A percentile compares a stretch with the other conserved stretches of the same genome.
Conservation (phyloP, 306 rosid genomes). For the Rosa persica region DNA sequence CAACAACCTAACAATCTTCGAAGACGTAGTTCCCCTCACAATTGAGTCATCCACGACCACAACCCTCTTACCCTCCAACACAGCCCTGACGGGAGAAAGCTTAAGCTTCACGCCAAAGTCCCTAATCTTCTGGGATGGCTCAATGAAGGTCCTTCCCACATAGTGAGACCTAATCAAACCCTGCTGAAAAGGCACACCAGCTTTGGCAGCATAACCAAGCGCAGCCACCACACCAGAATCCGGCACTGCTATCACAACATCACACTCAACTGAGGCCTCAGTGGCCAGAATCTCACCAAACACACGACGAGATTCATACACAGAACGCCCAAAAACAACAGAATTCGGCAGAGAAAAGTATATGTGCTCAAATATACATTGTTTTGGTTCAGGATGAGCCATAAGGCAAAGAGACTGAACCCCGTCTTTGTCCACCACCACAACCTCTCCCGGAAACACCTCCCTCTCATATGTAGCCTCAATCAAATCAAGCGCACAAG, state of each 20-base stretch:
- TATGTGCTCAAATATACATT: conserved; percentile 90
- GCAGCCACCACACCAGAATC: conserved; percentile 98
- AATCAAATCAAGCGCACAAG: conserved; percentile 95
- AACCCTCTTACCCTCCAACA: conserved; percentile 87
- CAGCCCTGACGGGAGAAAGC: conserved; percentile 77
- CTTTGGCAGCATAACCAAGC: conserved; percentile 88
- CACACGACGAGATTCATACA: conserved; percentile 65
- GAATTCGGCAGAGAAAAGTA: conserved; percentile 93
- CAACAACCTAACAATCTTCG: conserved; percentile 83
- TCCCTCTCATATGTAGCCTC: conserved; percentile 95
- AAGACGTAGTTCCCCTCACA: conserved; percentile 92
- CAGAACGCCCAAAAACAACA: conserved; percentile 76
- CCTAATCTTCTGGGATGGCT: conserved; percentile 90
- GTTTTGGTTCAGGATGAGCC: conserved; percentile 84
- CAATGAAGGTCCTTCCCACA: conserved; percentile 96
- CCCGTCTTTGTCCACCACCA: conserved; percentile 80
- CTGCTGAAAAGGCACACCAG: conserved; percentile 91
- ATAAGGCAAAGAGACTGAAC: conserved; percentile 77
- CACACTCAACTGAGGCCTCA: conserved; percentile 85
- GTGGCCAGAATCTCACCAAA: conserved; percentile 90
- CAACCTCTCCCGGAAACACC: conserved; percentile 83
- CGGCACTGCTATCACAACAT: conserved; percentile 92
- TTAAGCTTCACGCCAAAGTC: conserved; percentile 91
- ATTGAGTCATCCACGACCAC: conserved; percentile 98
- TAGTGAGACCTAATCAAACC: conserved; percentile 94